Evolutionary conservation across 257 asterid species (phyloP), one percentile per base, ranked within the genome.

Genomic region (Ligustrum vulgare): DNA sequence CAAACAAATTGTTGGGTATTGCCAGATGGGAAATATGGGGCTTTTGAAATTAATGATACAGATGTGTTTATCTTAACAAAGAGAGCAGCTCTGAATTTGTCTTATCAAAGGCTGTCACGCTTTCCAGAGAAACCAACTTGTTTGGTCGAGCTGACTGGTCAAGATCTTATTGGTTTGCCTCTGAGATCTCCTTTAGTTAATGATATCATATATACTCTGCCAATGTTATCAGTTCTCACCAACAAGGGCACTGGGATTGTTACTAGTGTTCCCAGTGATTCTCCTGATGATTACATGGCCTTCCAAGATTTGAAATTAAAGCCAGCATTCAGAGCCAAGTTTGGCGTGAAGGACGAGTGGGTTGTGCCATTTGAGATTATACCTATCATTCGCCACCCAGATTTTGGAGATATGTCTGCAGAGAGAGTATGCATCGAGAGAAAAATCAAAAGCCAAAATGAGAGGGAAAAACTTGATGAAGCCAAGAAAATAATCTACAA

Each of bases 181-280:
- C 79, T 94, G 72, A 86, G 75, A 70, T 88, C 96, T 33, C 99
- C 97, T 1, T 78, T 92, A 47, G 96, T 80, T 69, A 86, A 92
- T 79, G 92, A 91, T 33, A 72, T 87, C n/a, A 88, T 94, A 45
- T 92, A 92, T 78, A 87, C 97, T 60, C 85, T 94, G 34, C 99
- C 99, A n/a, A 92, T 94, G 98, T 66, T 86, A 39, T 91, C 99
- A 1, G 98, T 92, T 82, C 91, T 92, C 72, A 88, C 97, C 8
- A 98, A 94, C 66, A 94, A 92, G 88, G 99, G 99, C 79, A 91
- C 97, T 72, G 99, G 99, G 37, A 86, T 94, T 54, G 97, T 94
- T 32, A 94, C 97, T 25, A 94, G 99, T 63, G 99, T 94, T 45
- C 99, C 99, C 0, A 94, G 99, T 81, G 99, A 91, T 76, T 91